These are phyloP conservation scores for Diatrype stigma DNA, from an alignment of 2,329 filamentous ascomycete genomes.

Conservation along the genomic window DNA sequence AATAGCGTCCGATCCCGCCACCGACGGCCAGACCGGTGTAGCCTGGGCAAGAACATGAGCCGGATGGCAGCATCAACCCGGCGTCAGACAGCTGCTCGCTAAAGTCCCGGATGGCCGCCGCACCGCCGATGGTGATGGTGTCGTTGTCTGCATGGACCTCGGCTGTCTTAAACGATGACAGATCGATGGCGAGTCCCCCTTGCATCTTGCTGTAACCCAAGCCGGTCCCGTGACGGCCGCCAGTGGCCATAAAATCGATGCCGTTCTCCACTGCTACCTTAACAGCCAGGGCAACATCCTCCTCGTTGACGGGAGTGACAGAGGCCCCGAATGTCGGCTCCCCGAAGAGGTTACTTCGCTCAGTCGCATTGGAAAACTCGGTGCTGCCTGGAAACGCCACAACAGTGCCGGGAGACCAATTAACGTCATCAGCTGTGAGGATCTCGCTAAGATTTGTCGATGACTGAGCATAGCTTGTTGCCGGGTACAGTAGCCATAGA, in stretches of 20 bases:
- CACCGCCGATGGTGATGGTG: background rate
- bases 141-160: background rate
- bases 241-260: background rate
- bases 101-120: background rate
- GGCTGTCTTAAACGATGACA: background rate
- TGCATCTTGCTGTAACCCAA: background rate
- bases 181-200: background rate
- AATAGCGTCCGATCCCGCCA: background rate
- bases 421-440: background rate
- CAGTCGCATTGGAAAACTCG: background rate
- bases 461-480: too few species aligned
- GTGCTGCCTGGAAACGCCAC: background rate
- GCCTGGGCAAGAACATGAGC: background rate
- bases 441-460: too few species aligned
- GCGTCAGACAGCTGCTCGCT: background rate
- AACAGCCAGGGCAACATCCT: background rate
- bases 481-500: too few species aligned
- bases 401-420: background rate
- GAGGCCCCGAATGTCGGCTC: background rate
- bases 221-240: background rate
- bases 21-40: background rate
- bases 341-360: background rate
- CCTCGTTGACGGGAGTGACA: background rate
- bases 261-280: background rate
- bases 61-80: background rate